phyloP scores from a whole-genome alignment of 305 asterid species.

The Fraxinus ornus region DNA sequence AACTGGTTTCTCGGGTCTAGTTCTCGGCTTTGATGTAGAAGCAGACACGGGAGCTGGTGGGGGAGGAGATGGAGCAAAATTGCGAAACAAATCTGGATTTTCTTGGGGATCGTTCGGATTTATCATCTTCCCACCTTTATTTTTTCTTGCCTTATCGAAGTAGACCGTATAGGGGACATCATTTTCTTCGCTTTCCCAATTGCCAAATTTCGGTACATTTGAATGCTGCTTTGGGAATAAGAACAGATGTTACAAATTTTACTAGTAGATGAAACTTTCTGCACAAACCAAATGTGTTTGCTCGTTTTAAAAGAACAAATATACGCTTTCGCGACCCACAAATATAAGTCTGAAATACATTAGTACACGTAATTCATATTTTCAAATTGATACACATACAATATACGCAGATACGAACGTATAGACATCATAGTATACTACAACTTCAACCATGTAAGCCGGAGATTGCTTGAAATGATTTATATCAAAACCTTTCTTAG shows the following conservation, averaged over 20 bases:
- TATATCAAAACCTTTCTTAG: too few relatives aligned
- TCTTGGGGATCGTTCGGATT: slow-evolving; percentile 83
- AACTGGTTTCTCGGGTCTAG: slow-evolving; percentile 32
- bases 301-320: background rate
- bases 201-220: slow-evolving; percentile 73
- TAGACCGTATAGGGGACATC: slow-evolving; percentile 66
- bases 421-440: too few relatives aligned
- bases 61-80: slow-evolving; percentile 25
- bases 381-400: too few relatives aligned
- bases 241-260: background rate
- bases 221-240: slow-evolving; percentile 40
- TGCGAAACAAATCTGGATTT: slow-evolving; percentile 54
- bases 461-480: too few relatives aligned
- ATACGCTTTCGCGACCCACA: too few relatives aligned
- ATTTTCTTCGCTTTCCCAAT: slow-evolving; percentile 66
- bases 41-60: slow-evolving; percentile 15
- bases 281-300: background rate
- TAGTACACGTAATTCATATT: too few relatives aligned
- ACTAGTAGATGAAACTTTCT: background rate
- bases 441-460: too few relatives aligned
- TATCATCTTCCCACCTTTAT: slow-evolving; percentile 60
- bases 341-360: too few relatives aligned
- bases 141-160: slow-evolving; percentile 73
- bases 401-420: too few relatives aligned
- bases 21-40: slow-evolving; percentile 28